Evolutionary conservation across 2,329 filamentous ascomycete species (phyloP), one percentile per base, ranked within the genome.

Genomic region (Nakataea oryzae): DNA sequence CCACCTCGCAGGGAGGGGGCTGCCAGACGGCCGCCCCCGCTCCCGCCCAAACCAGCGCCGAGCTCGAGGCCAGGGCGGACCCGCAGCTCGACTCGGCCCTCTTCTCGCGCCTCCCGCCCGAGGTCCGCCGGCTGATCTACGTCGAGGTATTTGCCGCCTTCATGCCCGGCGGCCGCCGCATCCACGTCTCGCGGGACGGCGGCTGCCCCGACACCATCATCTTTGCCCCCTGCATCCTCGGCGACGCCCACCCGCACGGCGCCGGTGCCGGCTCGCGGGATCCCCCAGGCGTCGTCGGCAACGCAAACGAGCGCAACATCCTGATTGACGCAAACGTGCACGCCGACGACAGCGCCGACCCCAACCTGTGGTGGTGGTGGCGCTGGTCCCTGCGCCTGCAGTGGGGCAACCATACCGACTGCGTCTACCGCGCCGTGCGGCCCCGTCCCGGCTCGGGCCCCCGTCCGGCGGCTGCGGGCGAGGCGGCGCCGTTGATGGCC

Each of bases 51-150:
- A 61, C 54, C 50, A 54, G 60, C 60, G 54, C 12, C 26, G 60
- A 61, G 27, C 60, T 61, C 60, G 60, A 61, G 54, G 28, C 54
- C 28, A 61, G 29, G 7, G 54, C 62, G 3, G 32, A 61, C 50
- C 54, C 57, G 65, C 63, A 64, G 17, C 29, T 56, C 27, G 64
- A 69, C 57, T 65, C 69, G n/a, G 28, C 58, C 26, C 64, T 68
- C 59, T 69, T 70, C 64, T 41, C 57, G 28, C 17, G 47, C 24
- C 64, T 66, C 3, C 65, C 65, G 1, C 59, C 58, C 11, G 65
- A 66, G 60, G 24, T 66, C 27, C 65, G 65, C 21, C 58, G 63
- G 3, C 61, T 66, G 59, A 61, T 65, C 62, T 66, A 66, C 54
- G 58, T 58, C 24, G 59, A 64, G 11, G 63, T 66, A 26, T 65